A percentile compares a stretch with the other conserved stretches of the same genome.
These are phyloP conservation scores for Fraxinus angustifolia DNA, from an alignment of 305 asterid genomes.

Conservation along the genomic window DNA sequence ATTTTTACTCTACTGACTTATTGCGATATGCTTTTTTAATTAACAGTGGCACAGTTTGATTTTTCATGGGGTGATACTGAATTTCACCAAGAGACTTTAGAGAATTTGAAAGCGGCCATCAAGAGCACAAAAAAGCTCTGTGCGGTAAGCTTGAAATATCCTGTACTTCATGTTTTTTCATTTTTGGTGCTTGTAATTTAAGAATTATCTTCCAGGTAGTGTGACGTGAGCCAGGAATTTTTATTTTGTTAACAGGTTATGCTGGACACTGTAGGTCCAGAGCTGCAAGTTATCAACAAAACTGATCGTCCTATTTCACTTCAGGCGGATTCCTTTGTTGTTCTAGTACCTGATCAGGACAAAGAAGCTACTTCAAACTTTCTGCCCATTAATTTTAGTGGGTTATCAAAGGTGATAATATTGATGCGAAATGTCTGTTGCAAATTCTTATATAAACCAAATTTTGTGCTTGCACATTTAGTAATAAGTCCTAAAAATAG, in stretches of 20 bases:
- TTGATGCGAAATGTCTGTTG: not conserved
- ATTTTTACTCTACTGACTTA: not conserved
- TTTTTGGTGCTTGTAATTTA: not conserved
- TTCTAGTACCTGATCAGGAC: slow-evolving; percentile 63
- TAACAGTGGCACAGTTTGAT: slow-evolving; percentile 77
- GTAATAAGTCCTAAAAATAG: not conserved
- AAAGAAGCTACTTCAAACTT: slow-evolving; percentile 62
- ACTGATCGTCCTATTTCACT: slow-evolving; percentile 58
- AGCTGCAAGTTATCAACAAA: slow-evolving; percentile 70
- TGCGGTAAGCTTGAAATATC: slow-evolving; percentile 51
- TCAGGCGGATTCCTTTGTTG: slow-evolving; percentile 48
- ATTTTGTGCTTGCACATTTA: not conserved
- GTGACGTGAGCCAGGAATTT: not conserved
- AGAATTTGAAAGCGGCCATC: slow-evolving; percentile 59
- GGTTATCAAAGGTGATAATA: slow-evolving; percentile 57
- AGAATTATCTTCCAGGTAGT: not conserved
- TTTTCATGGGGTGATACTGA: slow-evolving; percentile 80
- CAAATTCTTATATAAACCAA: not conserved
- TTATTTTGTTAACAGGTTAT: slow-evolving; percentile 50
- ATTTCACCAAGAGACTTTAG: slow-evolving; percentile 75
- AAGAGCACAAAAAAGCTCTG: slow-evolving; percentile 64
- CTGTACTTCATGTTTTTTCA: not conserved
- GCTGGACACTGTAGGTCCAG: slow-evolving; percentile 92
- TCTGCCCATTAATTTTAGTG: slow-evolving; percentile 70
- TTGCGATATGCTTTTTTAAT: slow-evolving; percentile 17